Conservation (phyloP, 2,329 filamentous ascomycete genomes). For the Amylocarpus encephaloides region DNA sequence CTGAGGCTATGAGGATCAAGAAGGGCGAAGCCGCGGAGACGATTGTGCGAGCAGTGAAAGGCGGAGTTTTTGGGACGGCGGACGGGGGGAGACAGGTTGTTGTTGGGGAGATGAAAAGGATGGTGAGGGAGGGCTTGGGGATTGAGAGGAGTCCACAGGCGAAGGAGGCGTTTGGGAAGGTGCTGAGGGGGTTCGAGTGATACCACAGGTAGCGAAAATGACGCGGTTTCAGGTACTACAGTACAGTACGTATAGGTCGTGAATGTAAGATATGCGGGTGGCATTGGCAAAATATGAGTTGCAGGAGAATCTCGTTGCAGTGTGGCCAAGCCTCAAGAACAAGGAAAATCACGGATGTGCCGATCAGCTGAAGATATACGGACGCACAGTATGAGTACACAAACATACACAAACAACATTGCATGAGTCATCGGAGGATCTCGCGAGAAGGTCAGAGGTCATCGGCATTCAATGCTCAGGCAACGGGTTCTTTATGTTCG, state of each 20-base stretch:
- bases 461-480: too few relatives aligned
- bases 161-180: constrained; percentile 21
- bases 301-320: too few relatives aligned
- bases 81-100: constrained; percentile 20
- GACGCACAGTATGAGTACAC: background rate
- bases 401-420: background rate
- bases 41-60: constrained; percentile 23
- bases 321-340: too few relatives aligned
- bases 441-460: too few relatives aligned
- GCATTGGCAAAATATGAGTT: too few relatives aligned
- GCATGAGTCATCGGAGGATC: background rate
- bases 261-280: too few relatives aligned
- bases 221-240: too few relatives aligned
- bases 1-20: constrained; percentile 28
- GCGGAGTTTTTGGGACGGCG: constrained; percentile 27
- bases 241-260: too few relatives aligned
- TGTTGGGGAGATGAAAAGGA: constrained; percentile 19
- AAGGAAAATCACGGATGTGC: too few relatives aligned
- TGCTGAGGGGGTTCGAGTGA: background rate
- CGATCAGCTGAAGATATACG: too few relatives aligned
- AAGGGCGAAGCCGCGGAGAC: constrained; percentile 30
- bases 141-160: constrained; percentile 27
- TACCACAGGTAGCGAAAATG: background rate
- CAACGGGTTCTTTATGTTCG: too few relatives aligned
- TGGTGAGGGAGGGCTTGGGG: constrained; percentile 19